phyloP scores from a whole-genome alignment of 148 eudicot species.

The Cornus florida region DNA sequence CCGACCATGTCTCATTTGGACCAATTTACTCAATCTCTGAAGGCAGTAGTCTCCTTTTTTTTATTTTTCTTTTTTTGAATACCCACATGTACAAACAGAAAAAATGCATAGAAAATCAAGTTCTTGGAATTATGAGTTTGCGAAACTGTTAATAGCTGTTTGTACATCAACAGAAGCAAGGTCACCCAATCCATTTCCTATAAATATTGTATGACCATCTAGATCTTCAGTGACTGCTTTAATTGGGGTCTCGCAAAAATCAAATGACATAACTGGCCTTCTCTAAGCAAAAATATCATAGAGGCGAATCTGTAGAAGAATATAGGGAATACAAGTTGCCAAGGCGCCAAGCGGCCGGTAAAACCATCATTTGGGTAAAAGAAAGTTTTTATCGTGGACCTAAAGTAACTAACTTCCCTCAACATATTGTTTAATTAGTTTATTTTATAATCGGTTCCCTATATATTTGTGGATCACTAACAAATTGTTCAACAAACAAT shows the following conservation, averaged over 20 bases:
- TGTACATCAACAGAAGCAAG: conserved; percentile 90
- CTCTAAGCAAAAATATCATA: conserved; percentile 90
- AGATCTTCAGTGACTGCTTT: conserved; percentile 82
- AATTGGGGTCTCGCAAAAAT: conserved; percentile 80
- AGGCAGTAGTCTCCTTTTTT: too few species aligned
- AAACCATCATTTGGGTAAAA: neutral
- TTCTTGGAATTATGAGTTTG: neutral
- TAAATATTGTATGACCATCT: conserved; percentile 77
- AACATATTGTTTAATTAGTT: too few species aligned
- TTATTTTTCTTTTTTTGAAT: too few species aligned
- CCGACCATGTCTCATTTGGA: too few species aligned
- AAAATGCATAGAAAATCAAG: neutral
- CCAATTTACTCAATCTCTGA: too few species aligned
- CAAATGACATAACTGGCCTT: conserved; percentile 84
- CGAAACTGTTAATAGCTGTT: conserved; percentile 52
- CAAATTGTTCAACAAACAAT: neutral
- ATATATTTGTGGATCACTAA: neutral
- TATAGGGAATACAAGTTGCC: conserved; percentile 10
- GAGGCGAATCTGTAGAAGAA: conserved; percentile 66
- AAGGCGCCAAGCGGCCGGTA: neutral
- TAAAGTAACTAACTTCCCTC: neutral
- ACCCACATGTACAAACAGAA: too few species aligned
- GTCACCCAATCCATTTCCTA: conserved; percentile 91
- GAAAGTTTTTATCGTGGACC: neutral
- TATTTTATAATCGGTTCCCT: too few species aligned